These are phyloP conservation scores for Pulveroboletus frians DNA, from an alignment of 768 basidiomycete genomes.

Conservation along the genomic window DNA sequence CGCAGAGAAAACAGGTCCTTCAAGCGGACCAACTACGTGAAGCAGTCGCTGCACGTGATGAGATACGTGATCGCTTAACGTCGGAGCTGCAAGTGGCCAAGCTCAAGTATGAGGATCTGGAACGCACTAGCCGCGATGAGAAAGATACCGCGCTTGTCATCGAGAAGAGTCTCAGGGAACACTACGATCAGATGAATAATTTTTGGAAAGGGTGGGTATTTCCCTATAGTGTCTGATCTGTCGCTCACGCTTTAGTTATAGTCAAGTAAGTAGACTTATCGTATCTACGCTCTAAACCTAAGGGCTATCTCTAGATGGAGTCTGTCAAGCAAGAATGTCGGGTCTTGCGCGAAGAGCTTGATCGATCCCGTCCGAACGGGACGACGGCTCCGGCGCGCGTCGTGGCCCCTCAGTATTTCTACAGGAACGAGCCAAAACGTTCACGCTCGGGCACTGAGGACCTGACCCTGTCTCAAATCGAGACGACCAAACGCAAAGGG, in stretches of 20 bases:
- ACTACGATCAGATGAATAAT: slow-evolving; percentile 42
- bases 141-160: slow-evolving; percentile 46
- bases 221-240: slow-evolving; percentile 5
- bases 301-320: slow-evolving; percentile 18
- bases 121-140: slow-evolving; percentile 42
- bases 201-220: slow-evolving; percentile 36
- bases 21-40: slow-evolving; percentile 32
- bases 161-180: slow-evolving; percentile 51
- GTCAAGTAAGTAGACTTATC: slow-evolving; percentile 31
- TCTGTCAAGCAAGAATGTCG: slow-evolving; percentile 24
- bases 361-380: slow-evolving; percentile 18
- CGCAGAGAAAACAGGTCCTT: slow-evolving; percentile 38
- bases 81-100: slow-evolving; percentile 35
- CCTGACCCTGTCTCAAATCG: slow-evolving; percentile 6
- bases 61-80: slow-evolving; percentile 27
- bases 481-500: slow-evolving; percentile 20
- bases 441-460: slow-evolving; percentile 16
- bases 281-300: neutral
- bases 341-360: slow-evolving; percentile 25
- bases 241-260: slow-evolving; percentile 23
- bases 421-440: slow-evolving; percentile 20
- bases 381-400: slow-evolving; percentile 10
- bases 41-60: slow-evolving; percentile 29
- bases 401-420: slow-evolving; percentile 21
- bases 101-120: slow-evolving; percentile 38